Evolutionary conservation across 768 basidiomycete genomes (phyloP), one percentile per base, ranked within the genome.

Genomic region (Leccinum variicolor): DNA sequence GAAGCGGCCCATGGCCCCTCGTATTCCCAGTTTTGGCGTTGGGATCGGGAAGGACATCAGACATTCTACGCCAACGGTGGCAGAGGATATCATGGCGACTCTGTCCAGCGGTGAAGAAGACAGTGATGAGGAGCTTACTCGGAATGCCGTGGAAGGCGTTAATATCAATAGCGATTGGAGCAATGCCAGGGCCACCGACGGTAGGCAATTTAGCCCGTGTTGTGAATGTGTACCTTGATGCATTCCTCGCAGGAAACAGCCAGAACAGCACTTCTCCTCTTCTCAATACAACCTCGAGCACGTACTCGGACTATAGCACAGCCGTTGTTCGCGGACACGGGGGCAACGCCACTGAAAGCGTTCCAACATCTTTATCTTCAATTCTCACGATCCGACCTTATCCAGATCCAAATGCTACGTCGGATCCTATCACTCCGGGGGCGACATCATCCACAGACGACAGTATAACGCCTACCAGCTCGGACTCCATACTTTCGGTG

Each of bases 1-100:
- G 4, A 87, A 83, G 70, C 79, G 87, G 17, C 81, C 84, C 8
- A 73, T 45, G 0, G 83, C 76, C 1, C 89, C 86, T n/a, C 79
- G 92, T 15, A 94, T 94, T 58, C 92, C 92, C 1, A 94, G 90
- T 73, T 94, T 94, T 67, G 90, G 90, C 0, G 75, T 84, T 74
- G 89, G 85, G 19, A 74, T 89, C 15, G 86, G 81, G 3, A 82
- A 82, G 65, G 80, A 84, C 46, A 83, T 89, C 51, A 74, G 81
- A 48, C 57, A 66, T 17, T 63, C 64, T 14, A 58, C 65, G 4
- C 70, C 69, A 34, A 73, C 69, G 25, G 69, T 68, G 23, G 69
- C 73, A 7, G 75, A 76, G 33, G 75, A 77, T 7, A 66, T 68
- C 41, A 59, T 72, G 45, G 65, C 70, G 14, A 69, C 62, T 49